Percentiles rank a stretch among this genome's conserved stretches.
Conservation (phyloP, 129 eudicot species). For the Helichrysum umbraculigerum region DNA sequence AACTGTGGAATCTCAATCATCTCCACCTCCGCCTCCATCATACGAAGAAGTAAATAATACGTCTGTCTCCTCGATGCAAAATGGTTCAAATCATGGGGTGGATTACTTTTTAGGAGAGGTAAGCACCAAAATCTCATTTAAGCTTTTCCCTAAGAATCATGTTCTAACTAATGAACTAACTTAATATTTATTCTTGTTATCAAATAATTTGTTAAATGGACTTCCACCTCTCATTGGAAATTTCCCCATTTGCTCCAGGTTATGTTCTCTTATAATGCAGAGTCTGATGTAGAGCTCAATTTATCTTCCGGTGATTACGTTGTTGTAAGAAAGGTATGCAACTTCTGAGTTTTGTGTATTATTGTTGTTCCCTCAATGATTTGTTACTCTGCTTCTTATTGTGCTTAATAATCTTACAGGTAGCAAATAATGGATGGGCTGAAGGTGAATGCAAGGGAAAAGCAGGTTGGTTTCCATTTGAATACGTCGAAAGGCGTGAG, state of each 20-base stretch:
- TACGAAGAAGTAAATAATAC: conserved; percentile 53
- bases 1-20: conserved; percentile 42
- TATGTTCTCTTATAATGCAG: conserved; percentile 74
- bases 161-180: background rate
- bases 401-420: conserved; percentile 43
- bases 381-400: background rate
- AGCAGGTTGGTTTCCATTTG: conserved; percentile 98
- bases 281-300: conserved; percentile 74
- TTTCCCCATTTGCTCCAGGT: conserved; percentile 41
- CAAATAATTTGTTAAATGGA: background rate
- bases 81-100: conserved; percentile 61
- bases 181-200: too few relatives aligned
- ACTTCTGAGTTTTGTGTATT: conserved; percentile 16
- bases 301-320: conserved; percentile 81
- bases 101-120: conserved; percentile 88
- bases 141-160: background rate
- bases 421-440: conserved; percentile 95
- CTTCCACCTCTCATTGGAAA: background rate
- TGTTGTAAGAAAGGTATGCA: conserved; percentile 75
- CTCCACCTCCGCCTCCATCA: conserved; percentile 56
- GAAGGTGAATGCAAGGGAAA: conserved; percentile 98
- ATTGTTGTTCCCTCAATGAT: conserved; percentile 16
- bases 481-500: conserved; percentile 86
- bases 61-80: conserved; percentile 47
- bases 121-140: conserved; percentile 4